phyloP scores from a whole-genome alignment of 1,284 basidiomycete genomes.

The Phellopilus nigrolimitatus region DNA sequence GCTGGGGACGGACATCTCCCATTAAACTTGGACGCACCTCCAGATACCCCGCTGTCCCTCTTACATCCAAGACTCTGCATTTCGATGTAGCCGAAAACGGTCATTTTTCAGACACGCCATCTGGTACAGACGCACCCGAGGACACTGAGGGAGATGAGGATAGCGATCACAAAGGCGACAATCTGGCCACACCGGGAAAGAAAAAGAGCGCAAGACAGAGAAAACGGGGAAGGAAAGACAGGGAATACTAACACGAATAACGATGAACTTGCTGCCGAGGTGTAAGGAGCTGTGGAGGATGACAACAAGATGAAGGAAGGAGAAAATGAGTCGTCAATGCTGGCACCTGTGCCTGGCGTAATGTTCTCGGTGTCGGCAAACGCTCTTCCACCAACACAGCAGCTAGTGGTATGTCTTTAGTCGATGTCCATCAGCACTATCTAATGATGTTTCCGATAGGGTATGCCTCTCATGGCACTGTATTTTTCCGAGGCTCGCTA shows the following conservation, averaged over 20 bases:
- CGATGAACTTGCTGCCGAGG: no score
- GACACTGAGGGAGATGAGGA: slow-evolving; percentile 46
- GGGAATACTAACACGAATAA: slow-evolving; percentile 25
- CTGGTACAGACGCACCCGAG: slow-evolving; percentile 3
- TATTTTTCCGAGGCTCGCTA: slow-evolving; percentile 90
- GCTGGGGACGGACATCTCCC: no score
- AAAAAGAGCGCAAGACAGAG: slow-evolving; percentile 38
- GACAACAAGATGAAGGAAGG: no score
- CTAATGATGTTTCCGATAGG: slow-evolving; percentile 44
- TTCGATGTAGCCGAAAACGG: no score
- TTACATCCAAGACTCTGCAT: not conserved
- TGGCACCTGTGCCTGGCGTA: no score
- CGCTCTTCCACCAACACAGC: slow-evolving; percentile 30
- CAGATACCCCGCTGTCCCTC: no score
- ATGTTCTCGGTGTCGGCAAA: slow-evolving; percentile 26
- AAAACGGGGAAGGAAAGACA: slow-evolving; percentile 44
- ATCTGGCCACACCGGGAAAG: slow-evolving; percentile 41
- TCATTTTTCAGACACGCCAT: not conserved
- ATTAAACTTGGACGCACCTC: not conserved
- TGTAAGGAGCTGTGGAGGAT: no score
- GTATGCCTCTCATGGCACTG: slow-evolving; percentile 94
- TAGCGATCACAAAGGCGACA: slow-evolving; percentile 55
- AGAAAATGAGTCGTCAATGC: no score
- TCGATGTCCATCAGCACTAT: slow-evolving; percentile 5
- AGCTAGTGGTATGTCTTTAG: slow-evolving; percentile 48